Conservation (phyloP, 225 moss, liverwort and hornwort genomes). For the Pseudisothecium myosuroides region DNA sequence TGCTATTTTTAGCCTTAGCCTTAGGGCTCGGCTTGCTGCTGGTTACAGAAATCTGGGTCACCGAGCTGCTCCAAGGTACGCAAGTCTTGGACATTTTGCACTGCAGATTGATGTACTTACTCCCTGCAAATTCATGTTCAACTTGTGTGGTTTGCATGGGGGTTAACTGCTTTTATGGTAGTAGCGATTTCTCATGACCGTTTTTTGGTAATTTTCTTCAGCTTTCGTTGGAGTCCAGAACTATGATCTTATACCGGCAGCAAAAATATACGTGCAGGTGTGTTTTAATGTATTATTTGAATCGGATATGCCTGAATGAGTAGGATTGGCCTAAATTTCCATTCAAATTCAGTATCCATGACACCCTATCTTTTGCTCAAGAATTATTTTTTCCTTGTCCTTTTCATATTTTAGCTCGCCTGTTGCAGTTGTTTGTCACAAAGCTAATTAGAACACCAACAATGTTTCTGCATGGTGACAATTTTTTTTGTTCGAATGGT, state of each 20-base stretch:
- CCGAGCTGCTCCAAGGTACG: conserved; percentile 60
- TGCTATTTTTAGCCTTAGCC: conserved; percentile 67
- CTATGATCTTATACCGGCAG: conserved; percentile 49
- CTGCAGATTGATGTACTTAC: background rate
- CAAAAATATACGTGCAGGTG: conserved; percentile 71
- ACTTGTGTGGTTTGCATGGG: background rate
- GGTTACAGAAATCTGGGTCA: conserved; percentile 45
- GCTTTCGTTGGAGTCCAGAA: conserved; percentile 78
- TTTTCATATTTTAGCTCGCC: background rate
- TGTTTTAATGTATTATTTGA: background rate
- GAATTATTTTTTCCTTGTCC: background rate
- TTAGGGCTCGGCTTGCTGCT: conserved; percentile 56
- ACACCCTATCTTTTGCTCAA: background rate
- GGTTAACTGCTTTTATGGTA: background rate
- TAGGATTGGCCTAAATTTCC: background rate
- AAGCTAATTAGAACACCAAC: background rate
- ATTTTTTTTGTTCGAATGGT: background rate
- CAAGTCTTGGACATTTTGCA: background rate
- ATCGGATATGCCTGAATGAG: background rate
- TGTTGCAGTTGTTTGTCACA: background rate
- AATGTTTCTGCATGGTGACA: background rate
- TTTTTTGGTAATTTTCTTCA: background rate
- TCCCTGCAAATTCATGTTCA: background rate
- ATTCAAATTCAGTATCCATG: background rate
- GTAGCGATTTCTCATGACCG: background rate